These are phyloP conservation scores for Phytophthora gonapodyides DNA, from an alignment of 352 stramenopile genomes.

Conservation along the genomic window DNA sequence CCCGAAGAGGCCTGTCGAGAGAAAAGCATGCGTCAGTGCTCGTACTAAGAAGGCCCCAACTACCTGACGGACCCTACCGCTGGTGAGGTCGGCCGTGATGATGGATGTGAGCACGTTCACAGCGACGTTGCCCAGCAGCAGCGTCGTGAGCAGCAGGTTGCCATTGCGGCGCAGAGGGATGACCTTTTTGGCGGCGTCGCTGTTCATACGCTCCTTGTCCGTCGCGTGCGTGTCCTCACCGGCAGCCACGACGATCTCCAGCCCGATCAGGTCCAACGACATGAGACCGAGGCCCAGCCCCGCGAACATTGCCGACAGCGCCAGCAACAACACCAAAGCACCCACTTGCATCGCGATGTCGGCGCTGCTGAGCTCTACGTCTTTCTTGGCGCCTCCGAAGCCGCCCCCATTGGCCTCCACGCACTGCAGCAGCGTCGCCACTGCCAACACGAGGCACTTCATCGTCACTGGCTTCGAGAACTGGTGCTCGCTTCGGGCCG, in stretches of 20 bases:
- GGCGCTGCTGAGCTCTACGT: constrained; percentile 14
- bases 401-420: constrained; percentile 11
- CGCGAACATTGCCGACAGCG: constrained; percentile 92
- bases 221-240: constrained; percentile 88
- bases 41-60: not conserved
- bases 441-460: constrained; percentile 8
- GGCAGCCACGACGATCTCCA: constrained; percentile 96
- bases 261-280: constrained; percentile 96
- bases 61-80: constrained; percentile 27
- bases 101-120: constrained; percentile 98
- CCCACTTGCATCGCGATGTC: constrained; percentile 54
- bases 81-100: constrained; percentile 93
- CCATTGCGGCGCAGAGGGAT: constrained; percentile 92
- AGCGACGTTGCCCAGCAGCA: constrained; percentile 97
- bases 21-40: not conserved
- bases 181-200: constrained; percentile 72
- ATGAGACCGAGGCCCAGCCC: constrained; percentile 97
- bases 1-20: constrained; percentile 64
- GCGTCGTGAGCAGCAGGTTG: constrained; percentile 98
- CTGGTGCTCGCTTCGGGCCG: not conserved
- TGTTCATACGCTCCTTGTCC: constrained; percentile 62
- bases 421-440: constrained; percentile 5
- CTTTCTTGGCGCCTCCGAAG: constrained; percentile 1
- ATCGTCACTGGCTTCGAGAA: not conserved
- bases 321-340: constrained; percentile 61